Evolutionary conservation across 148 eudicot species (phyloP), one percentile per base, ranked within the genome.

Genomic region (Silene latifolia): DNA sequence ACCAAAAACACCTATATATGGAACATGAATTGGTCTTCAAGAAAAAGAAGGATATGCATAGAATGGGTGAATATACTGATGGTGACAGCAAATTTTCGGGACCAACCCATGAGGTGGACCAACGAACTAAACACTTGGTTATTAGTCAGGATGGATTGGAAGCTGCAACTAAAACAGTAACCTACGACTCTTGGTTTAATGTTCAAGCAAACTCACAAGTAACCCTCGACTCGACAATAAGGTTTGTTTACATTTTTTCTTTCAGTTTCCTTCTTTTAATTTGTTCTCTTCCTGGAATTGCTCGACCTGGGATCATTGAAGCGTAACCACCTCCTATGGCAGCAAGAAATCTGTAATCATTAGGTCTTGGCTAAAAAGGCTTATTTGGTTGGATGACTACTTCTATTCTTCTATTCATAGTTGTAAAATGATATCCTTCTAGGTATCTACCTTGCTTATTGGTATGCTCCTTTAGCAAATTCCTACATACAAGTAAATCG

Each of bases 121-220:
- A 80, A 32, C 80, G 81, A 64, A 85, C 77, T 66, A 81, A 83
- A 42, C 82, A 82, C 74, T 79, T 77, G 25, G 19, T 47, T 63
- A 65, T 86, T 85, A 82, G 81, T 79, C 88, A 88, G 80, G 85
- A 78, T 66, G 94, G 90, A 78, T 80, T 90, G 72, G 94, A 87
- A 80, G 86, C 89, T 75, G 80, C 85, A 59, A 83, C 92, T 73
- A 82, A 93, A 86, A 89, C 77, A 78, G 83, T 90, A 63, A 84
- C 87, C 8, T 82, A 88, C 47, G 90, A 90, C 86, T 77, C 92
- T 25, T 77, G 83, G 73, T 78, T 95, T 83, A 93, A 89, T 80
- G 73, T 80, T 67, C 83, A 83, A 79, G 87, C 61, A 79, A 89
- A 90, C 79, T 69, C 99, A 65, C 76, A 79, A 47, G 57, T 88